phyloP scores from a whole-genome alignment of 345 rosid genomes.

The Eucalyptus erythrocorys region DNA sequence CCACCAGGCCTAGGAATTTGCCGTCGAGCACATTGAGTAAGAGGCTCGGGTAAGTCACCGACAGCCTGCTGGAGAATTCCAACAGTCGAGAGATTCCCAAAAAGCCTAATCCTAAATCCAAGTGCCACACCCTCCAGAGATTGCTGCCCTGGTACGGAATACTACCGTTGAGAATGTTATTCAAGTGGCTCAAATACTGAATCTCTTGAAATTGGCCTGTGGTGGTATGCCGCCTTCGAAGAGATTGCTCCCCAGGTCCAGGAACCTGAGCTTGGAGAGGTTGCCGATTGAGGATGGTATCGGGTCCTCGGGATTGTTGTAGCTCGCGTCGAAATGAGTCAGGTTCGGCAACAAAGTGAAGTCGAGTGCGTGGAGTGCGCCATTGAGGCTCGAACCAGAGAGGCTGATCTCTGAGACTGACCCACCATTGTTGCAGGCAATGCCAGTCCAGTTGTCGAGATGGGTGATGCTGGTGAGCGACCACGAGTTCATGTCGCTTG shows the following conservation, averaged over 20 bases:
- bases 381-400: slow-evolving; percentile 12
- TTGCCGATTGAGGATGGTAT: background rate
- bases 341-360: slow-evolving; percentile 36
- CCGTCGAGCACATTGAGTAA: slow-evolving; percentile 4
- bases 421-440: slow-evolving; percentile 7
- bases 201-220: background rate
- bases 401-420: slow-evolving; percentile 24
- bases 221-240: background rate
- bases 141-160: slow-evolving; percentile 27
- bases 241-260: background rate
- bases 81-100: slow-evolving; percentile 36
- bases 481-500: slow-evolving; percentile 24
- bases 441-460: slow-evolving; percentile 54
- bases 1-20: slow-evolving; percentile 27
- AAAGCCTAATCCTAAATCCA: slow-evolving; percentile 47
- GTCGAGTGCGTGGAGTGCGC: slow-evolving; percentile 25
- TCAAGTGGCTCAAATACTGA: too few relatives aligned
- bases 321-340: slow-evolving; percentile 31
- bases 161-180: too few relatives aligned
- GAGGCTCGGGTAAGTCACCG: slow-evolving; percentile 31
- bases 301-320: slow-evolving; percentile 24
- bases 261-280: background rate
- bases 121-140: slow-evolving; percentile 28
- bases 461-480: slow-evolving; percentile 22
- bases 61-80: slow-evolving; percentile 27